Evolutionary conservation across 2,329 filamentous ascomycete species (phyloP).

Genomic region (Pestalotiopsis sp.): DNA sequence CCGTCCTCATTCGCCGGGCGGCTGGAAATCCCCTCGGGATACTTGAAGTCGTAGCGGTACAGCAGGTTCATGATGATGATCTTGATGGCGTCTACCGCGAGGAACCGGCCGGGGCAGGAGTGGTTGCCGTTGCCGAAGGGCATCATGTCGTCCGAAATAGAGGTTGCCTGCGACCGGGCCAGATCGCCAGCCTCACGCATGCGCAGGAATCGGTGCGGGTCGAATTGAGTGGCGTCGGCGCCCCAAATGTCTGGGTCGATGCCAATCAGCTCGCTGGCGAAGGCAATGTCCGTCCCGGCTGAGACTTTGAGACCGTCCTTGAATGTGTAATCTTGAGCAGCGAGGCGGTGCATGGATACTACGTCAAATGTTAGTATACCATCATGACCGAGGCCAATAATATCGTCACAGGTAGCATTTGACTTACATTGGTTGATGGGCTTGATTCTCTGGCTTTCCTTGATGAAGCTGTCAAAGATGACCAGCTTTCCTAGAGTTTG

Average conservation of each 20-base stretch:
- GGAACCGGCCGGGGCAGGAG: background rate
- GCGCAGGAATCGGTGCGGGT: background rate
- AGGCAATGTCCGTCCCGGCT: background rate
- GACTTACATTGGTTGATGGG: background rate
- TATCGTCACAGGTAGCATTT: background rate
- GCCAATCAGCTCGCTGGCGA: background rate
- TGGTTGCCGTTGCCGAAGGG: background rate
- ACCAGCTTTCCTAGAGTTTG: background rate
- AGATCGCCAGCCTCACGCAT: background rate
- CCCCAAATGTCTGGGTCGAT: background rate
- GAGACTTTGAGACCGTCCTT: background rate
- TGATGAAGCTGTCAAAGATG: background rate
- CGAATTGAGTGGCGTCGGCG: background rate
- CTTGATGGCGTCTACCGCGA: background rate
- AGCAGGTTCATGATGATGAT: background rate
- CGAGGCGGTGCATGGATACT: background rate
- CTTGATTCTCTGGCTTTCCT: background rate
- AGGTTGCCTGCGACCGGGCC: background rate
- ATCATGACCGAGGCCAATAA: background rate
- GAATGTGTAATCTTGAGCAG: background rate
- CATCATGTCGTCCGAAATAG: background rate
- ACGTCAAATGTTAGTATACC: background rate
- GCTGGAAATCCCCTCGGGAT: background rate
- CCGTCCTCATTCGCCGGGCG: background rate
- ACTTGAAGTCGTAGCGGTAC: background rate